phyloP scores from a whole-genome alignment of 2,329 filamentous ascomycete genomes.

The Fusarium buxicola region DNA sequence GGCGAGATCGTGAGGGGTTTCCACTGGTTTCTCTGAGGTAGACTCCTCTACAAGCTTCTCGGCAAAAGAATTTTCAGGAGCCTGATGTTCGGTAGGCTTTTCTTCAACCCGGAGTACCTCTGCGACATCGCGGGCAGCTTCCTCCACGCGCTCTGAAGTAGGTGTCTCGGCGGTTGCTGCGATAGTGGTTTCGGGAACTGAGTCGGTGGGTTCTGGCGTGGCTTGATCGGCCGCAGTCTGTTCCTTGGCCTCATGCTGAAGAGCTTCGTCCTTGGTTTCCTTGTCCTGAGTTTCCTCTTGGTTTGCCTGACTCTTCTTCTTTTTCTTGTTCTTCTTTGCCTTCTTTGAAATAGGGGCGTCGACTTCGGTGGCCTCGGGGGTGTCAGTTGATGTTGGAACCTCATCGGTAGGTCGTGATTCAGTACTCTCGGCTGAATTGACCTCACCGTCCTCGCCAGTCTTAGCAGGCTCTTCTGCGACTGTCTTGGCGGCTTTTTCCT shows the following conservation, averaged over 20 bases:
- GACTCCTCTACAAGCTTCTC: conserved; percentile 5
- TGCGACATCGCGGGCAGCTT: not conserved
- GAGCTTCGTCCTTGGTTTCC: conserved; percentile 11
- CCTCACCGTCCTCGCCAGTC: not conserved
- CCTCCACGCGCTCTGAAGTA: not conserved
- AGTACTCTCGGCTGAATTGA: not conserved
- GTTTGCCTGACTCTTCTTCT: conserved; percentile 31
- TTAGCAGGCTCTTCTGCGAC: not conserved
- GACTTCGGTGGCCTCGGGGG: conserved; percentile 18
- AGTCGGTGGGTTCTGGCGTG: not conserved
- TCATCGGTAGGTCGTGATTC: conserved; percentile 3
- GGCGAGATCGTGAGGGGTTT: not conserved
- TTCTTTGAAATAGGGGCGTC: conserved; percentile 41
- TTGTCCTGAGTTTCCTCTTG: conserved; percentile 18
- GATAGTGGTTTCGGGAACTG: not conserved
- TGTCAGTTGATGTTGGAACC: conserved; percentile 1
- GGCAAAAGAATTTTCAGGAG: not conserved
- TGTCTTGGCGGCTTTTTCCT: conserved; percentile 4
- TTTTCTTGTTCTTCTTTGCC: conserved; percentile 52
- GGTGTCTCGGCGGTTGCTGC: not conserved
- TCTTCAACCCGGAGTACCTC: conserved; percentile 36
- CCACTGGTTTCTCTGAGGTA: conserved; percentile 2
- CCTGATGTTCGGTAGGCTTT: conserved; percentile 1
- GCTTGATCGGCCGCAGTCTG: conserved; percentile 4
- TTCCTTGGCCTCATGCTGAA: conserved; percentile 6